Percentiles rank a stretch among this genome's conserved stretches.
These are phyloP conservation scores for Centella asiatica DNA, from an alignment of 129 eudicot genomes.

Conservation along the genomic window DNA sequence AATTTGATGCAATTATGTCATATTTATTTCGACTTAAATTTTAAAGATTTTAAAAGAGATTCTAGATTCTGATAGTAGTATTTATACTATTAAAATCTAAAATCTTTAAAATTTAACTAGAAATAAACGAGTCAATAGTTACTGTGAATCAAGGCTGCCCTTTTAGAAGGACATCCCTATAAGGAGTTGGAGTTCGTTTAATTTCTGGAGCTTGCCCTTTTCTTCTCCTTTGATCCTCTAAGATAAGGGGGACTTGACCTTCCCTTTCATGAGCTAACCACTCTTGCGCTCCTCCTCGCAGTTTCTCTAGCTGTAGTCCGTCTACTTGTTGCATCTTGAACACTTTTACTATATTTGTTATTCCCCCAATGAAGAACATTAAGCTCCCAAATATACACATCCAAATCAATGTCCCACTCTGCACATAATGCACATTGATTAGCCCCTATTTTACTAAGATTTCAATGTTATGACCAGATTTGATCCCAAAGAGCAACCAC, in stretches of 20 bases:
- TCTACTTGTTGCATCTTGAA: constrained; percentile 63
- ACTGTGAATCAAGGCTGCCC: constrained; percentile 30
- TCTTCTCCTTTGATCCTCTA: constrained; percentile 27
- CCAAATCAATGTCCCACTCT: constrained; percentile 58
- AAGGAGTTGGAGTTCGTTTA: constrained; percentile 43
- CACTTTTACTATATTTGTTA: constrained; percentile 65
- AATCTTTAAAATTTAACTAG: no score
- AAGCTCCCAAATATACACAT: constrained; percentile 52
- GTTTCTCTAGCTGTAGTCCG: constrained; percentile 63
- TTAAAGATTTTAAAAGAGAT: no score
- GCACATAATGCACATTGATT: constrained; percentile 4
- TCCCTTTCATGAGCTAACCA: constrained; percentile 34
- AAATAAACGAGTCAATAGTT: no score
- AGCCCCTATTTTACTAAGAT: neutral
- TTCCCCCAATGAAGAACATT: constrained; percentile 62
- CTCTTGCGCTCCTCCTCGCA: constrained; percentile 88
- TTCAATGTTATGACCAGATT: neutral
- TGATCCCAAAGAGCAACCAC: no score
- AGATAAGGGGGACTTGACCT: constrained; percentile 43
- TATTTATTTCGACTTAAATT: no score
- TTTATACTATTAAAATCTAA: no score
- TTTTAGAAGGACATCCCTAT: constrained; percentile 83
- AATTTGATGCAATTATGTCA: no score
- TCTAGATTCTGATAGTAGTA: no score
- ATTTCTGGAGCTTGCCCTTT: constrained; percentile 16